Base-by-base conservation (phyloP, 306 rosid species). In the Dryas alaskensis region DNA sequence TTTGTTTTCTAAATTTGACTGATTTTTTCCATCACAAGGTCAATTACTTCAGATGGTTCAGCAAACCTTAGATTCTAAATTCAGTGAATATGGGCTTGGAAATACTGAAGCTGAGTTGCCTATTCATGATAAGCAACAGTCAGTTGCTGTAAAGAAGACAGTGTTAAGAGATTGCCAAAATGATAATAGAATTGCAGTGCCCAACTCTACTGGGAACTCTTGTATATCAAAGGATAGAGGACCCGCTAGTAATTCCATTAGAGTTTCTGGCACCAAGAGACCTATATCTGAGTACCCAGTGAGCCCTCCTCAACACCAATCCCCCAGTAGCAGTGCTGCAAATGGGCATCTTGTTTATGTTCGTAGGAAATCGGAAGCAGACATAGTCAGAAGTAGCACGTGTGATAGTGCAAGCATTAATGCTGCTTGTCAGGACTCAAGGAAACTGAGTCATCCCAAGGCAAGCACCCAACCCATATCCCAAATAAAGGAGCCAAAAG, bases 311-410 rank as follows among this genome's bases (percentile, higher is more conserved):
- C 84, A 78, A 72, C 88, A 79, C 40, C 92, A 88, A 54, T 85
- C 90, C 71, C 85, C 88, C 10, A 70, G 84, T 60, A 86, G 69
- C 77, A 89, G 70, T 83, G 65, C 84, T 81, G 78, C 90, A 39
- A 91, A 83, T 78, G 90, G 95, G 55, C 96, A 83, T 80, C 98
- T 91, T 72, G 98, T 94, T 66, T 94, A 94, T 80, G 95, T 88
- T 69, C 98, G 98, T 19, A 86, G 98, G 84, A 94, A 91, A 75
- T 83, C 96, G 5, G 98, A 94, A 72, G 85, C 88, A 43, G 97
- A 94, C 40, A 19, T 84, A 76, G 84, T 88, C 75, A 94, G 89
- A 85, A 86, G 73, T 69, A 81, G 81, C 59, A 47, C 91, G 60
- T 80, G 81, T 83, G 97, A 80, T 80, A 89, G 76, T 72, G 50